phyloP scores from a whole-genome alignment of 1,284 basidiomycete species.

The Boletus semigastroideus region DNA sequence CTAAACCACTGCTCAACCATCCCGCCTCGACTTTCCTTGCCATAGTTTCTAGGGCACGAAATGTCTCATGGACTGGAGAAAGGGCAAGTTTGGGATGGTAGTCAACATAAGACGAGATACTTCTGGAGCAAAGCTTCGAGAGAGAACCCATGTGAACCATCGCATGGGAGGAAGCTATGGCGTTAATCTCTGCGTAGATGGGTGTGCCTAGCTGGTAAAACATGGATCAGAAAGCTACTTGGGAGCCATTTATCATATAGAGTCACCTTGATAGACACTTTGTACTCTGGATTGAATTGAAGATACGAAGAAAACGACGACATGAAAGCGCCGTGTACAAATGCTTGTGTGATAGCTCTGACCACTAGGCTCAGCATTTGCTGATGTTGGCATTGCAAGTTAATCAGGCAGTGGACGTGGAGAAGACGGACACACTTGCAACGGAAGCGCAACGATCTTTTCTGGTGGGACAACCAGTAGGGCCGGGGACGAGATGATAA shows the following conservation, averaged over 20 bases:
- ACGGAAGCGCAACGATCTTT: conserved; percentile 57
- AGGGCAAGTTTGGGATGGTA: conserved; percentile 47
- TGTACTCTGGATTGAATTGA: conserved; percentile 25
- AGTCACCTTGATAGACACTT: conserved; percentile 38
- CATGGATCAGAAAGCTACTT: neutral
- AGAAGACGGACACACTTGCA: conserved; percentile 38
- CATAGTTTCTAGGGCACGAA: conserved; percentile 41
- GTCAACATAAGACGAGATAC: conserved; percentile 48
- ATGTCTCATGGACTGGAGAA: conserved; percentile 40
- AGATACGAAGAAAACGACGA: conserved; percentile 37
- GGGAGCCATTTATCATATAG: neutral
- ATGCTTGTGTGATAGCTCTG: conserved; percentile 51
- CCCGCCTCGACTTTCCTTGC: conserved; percentile 47
- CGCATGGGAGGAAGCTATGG: conserved; percentile 42
- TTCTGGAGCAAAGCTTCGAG: conserved; percentile 49
- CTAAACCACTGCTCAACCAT: conserved; percentile 51
- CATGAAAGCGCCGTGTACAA: conserved; percentile 51
- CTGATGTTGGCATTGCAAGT: conserved; percentile 20
- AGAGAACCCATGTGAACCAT: conserved; percentile 52
- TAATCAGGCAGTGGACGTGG: neutral
- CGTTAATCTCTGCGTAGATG: conserved; percentile 37
- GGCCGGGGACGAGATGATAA: conserved; percentile 59
- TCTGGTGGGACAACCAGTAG: conserved; percentile 49
- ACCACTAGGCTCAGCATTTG: conserved; percentile 44
- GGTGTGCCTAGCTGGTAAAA: conserved; percentile 23